Conservation (phyloP, 176 grass and related monocot genomes). For the Cocos nucifera region DNA sequence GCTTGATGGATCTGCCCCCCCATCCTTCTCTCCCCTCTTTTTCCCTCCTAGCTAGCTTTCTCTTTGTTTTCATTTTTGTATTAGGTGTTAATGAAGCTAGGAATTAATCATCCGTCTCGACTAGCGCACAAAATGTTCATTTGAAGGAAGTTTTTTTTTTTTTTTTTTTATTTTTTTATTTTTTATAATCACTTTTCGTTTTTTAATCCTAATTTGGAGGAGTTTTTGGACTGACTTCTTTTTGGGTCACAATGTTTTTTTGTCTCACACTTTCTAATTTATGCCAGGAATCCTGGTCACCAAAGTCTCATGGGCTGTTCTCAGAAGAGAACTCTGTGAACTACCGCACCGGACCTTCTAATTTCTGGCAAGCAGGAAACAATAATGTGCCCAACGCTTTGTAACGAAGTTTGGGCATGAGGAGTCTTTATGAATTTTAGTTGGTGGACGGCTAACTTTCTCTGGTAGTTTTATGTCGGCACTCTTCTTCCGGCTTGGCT, state of each 20-base stretch:
- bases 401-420: too few relatives aligned
- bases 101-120: neutral
- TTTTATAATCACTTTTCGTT: neutral
- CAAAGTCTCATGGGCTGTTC: neutral
- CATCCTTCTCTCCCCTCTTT: neutral
- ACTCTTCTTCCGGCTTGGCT: too few relatives aligned
- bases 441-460: too few relatives aligned
- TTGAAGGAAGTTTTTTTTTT: conserved; percentile 8
- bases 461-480: too few relatives aligned
- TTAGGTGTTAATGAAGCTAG: conserved; percentile 18
- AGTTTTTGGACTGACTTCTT: neutral
- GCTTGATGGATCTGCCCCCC: too few relatives aligned
- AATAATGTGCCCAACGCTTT: too few relatives aligned
- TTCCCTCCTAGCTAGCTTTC: neutral
- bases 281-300: neutral
- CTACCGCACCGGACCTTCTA: too few relatives aligned
- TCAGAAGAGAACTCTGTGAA: neutral
- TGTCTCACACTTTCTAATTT: neutral
- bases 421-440: too few relatives aligned
- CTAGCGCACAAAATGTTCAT: conserved; percentile 29
- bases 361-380: too few relatives aligned
- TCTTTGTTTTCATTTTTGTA: neutral
- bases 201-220: conserved; percentile 15
- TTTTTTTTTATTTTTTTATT: too few relatives aligned
- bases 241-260: too few relatives aligned